A percentile compares a stretch with the other conserved stretches of the same genome.
These are phyloP conservation scores for Aaosphaeria arxii DNA, from an alignment of 2,329 filamentous ascomycete species.

Conservation along the genomic window DNA sequence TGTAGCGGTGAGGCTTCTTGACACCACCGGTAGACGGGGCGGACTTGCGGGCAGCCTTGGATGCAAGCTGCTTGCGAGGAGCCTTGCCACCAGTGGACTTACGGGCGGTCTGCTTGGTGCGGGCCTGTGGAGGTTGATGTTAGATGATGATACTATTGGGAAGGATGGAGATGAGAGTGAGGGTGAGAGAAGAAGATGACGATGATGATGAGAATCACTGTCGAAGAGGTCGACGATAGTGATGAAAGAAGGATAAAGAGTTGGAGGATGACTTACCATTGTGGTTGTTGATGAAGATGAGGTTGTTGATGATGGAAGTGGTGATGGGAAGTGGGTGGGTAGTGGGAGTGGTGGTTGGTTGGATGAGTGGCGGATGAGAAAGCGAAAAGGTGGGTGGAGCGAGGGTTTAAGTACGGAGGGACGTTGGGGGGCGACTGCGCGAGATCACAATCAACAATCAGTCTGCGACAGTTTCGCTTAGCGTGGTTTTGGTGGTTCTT, in stretches of 20 bases:
- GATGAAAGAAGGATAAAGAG: too few species aligned
- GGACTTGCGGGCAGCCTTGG: constrained; percentile 98
- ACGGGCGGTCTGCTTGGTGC: constrained; percentile 58
- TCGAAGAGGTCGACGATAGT: too few species aligned
- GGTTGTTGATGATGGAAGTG: constrained; percentile 12
- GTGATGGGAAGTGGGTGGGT: constrained; percentile 8
- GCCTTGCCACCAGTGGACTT: constrained; percentile 75
- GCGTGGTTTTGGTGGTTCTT: too few species aligned
- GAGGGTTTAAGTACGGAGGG: constrained; percentile 9
- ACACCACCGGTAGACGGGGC: constrained; percentile 85
- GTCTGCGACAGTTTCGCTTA: too few species aligned
- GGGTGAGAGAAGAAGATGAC: too few species aligned
- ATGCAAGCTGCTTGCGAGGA: constrained; percentile 92
- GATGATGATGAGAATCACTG: too few species aligned
- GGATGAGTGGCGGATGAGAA: constrained; percentile 24
- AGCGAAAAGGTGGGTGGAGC: constrained; percentile 29
- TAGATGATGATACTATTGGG: too few species aligned
- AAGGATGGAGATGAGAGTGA: too few species aligned
- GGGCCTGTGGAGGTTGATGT: constrained; percentile 25
- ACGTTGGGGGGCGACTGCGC: too few species aligned
- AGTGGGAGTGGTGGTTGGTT: constrained; percentile 21
- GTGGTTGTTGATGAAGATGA: constrained; percentile 21
- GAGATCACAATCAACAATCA: too few species aligned
- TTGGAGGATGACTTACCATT: constrained; percentile 30
- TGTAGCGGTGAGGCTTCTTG: constrained; percentile 57